Base-by-base conservation (phyloP, 805 yeast genomes). In the Teunomyces gatunensis region DNA sequence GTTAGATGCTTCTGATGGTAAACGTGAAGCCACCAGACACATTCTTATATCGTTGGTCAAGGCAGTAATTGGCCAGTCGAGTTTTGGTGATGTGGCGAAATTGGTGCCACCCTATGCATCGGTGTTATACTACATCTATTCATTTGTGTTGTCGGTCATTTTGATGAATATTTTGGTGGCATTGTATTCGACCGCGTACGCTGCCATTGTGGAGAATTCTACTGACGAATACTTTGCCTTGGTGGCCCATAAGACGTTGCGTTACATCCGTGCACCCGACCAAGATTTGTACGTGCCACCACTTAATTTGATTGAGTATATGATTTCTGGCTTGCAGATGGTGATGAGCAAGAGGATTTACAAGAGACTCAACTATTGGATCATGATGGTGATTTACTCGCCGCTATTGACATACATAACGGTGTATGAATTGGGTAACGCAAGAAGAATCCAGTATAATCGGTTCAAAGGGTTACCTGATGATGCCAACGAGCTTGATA, bases 211-310 rank as follows among this genome's bases (percentile, higher is more conserved):
- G 44, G 92, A 81, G 41, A 87, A 89, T 69, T 89, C 96, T 1
- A 80, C 85, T 15, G 89, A 87, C 59, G 96, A 89, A 63, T 89
- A 85, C 60, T 78, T 89, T 72, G 95, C 95, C 0, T 75, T 88
- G 46, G 87, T 87, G 54, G 87, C 96, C 3, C 86, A 86, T 52
- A 88, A 89, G 71, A 88, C 95, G 0, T 74, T 89, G 55, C 76
- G 91, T 51, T 89, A 86, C 61, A 82, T 89, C 45, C 76, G 96
- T 56, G 96, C 96, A 0, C 96, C 96, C 0, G 96, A 89, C 68
- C 84, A 82, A 48, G 82, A 86, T 59, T 86, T 89, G 35, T 89
- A 81, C 61, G 90, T 88, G 21, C 92, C 96, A 4, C 96, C 96
- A 4, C 75, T 88, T 53, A 89, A 89, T 62, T 63, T 89, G 54